Base-by-base conservation (phyloP, 2,329 filamentous ascomycete species). In the Epicoccum sorghinum region DNA sequence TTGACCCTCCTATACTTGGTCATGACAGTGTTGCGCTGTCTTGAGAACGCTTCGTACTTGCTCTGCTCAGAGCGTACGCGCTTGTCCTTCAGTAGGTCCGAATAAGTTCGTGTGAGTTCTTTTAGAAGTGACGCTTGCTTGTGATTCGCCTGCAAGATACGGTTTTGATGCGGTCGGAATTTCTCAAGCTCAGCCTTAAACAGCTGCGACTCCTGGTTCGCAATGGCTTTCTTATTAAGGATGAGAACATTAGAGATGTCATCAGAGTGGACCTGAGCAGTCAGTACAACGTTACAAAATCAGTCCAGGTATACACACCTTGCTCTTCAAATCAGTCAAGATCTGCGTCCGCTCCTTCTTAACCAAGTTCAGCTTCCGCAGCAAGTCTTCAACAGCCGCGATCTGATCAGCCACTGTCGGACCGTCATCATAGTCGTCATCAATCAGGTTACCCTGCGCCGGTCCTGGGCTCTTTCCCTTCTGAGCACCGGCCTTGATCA, bases 111-210 rank as follows among this genome's bases (percentile, higher is more conserved):
- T 0, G 92, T 96, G 40, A 99, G 82, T 65, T 99, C 95, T 75
- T 98, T 98, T 86, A 99, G 92, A 48, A 99, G 79, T 0, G 91
- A 88, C 0, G 90, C 87, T 74, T 99, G 95, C 77, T 97, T 99
- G 77, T 99, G 95, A 59, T 92, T 96, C 12, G 95, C 93, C 73
- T 97, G 92, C 7, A 96, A 79, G 13, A 99, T 83, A 30, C 95
- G 87, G 66, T 89, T 96, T 71, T 98, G 95, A 67, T 97, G 91
- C 25, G 92, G 89, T 37, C 92, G 83, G 77, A 97, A 99, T 74
- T 99, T 99, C 76, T 98, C 93, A n/a, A 99, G 82, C 75, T 99
- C 95, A 13, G 91, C 87, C 72, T 97, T 90, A 78, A 99, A 99
- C 3, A 99, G 83, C 68, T 96, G 91, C 10, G 83, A 88, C 74